A percentile compares a stretch with the other conserved stretches of the same genome.
Conservation (phyloP, 2,329 filamentous ascomycete genomes). For the Aureobasidium uvarum region DNA sequence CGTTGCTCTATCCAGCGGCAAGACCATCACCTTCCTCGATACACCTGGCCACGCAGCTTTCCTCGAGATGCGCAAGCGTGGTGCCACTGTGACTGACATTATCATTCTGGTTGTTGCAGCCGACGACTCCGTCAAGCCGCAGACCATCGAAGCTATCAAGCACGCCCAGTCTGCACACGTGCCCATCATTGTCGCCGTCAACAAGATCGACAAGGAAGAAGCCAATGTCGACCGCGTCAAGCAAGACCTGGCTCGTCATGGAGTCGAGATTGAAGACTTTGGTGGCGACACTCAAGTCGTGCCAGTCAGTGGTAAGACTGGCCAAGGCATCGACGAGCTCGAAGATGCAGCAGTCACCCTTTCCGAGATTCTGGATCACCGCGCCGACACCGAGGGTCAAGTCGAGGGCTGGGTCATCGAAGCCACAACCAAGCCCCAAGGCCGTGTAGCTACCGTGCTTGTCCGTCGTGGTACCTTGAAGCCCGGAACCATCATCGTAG, state of each 20-base stretch:
- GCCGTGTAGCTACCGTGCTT: conserved; percentile 83
- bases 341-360: conserved; percentile 87
- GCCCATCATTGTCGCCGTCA: conserved; percentile 96
- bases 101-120: conserved; percentile 94
- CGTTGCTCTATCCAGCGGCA: conserved; percentile 76
- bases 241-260: conserved; percentile 76
- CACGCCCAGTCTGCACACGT: conserved; percentile 85
- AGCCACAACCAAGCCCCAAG: conserved; percentile 79
- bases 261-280: conserved; percentile 89
- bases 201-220: conserved; percentile 90
- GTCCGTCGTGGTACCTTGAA: conserved; percentile 83
- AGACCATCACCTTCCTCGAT: conserved; percentile 92
- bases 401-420: conserved; percentile 95
- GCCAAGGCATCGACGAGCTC: conserved; percentile 82
- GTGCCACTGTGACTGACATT: conserved; percentile 94
- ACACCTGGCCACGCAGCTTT: conserved; percentile 97
- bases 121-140: conserved; percentile 95
- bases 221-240: conserved; percentile 82
- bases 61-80: conserved; percentile 90
- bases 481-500: conserved; percentile 78
- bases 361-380: conserved; percentile 85
- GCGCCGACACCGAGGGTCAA: conserved; percentile 71
- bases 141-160: conserved; percentile 93
- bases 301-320: conserved; percentile 88
- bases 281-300: conserved; percentile 94